A percentile compares a stretch with the other conserved stretches of the same genome.
Evolutionary conservation across 805 yeast species (phyloP).

Genomic region (Ogataea methylovora): DNA sequence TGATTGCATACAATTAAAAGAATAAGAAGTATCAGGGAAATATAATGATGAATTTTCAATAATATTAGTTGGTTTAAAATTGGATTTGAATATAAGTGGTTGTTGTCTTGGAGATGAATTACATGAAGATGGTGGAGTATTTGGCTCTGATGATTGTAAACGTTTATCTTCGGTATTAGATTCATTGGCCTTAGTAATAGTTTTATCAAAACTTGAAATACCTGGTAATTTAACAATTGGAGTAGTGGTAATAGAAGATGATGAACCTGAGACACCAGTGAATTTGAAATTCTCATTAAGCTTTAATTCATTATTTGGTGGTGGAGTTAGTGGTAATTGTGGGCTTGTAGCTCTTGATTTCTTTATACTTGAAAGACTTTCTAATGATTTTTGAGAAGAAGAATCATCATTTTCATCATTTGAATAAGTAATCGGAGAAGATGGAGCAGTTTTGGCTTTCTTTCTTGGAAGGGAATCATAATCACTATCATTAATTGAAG

Average conservation of each 20-base stretch:
- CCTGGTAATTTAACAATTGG: too few relatives aligned
- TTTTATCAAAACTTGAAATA: too few relatives aligned
- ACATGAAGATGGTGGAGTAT: conserved; percentile 21
- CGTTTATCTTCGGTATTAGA: too few relatives aligned
- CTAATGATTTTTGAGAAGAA: too few relatives aligned
- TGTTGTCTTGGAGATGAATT: conserved; percentile 15
- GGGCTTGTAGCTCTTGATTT: conserved; percentile 14
- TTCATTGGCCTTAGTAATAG: too few relatives aligned
- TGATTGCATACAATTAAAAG: conserved; percentile 19
- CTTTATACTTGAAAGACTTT: too few relatives aligned
- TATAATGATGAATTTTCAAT: conserved; percentile 13
- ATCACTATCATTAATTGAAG: conserved; percentile 1
- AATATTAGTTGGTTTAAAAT: conserved; percentile 3
- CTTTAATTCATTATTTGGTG: conserved; percentile 9
- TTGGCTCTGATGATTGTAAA: conserved; percentile 5
- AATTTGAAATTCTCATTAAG: too few relatives aligned
- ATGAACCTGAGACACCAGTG: too few relatives aligned
- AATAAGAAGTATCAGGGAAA: conserved; percentile 30
- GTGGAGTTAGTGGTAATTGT: conserved; percentile 19
- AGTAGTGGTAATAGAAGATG: too few relatives aligned
- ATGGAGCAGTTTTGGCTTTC: conserved; percentile 22
- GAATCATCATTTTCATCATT: conserved; percentile 1
- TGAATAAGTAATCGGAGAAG: conserved; percentile 16
- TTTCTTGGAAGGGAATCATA: conserved; percentile 12
- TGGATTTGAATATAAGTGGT: conserved; percentile 2